Conservation (phyloP, 2,329 filamentous ascomycete species). For the Ambrosiella xylebori region DNA sequence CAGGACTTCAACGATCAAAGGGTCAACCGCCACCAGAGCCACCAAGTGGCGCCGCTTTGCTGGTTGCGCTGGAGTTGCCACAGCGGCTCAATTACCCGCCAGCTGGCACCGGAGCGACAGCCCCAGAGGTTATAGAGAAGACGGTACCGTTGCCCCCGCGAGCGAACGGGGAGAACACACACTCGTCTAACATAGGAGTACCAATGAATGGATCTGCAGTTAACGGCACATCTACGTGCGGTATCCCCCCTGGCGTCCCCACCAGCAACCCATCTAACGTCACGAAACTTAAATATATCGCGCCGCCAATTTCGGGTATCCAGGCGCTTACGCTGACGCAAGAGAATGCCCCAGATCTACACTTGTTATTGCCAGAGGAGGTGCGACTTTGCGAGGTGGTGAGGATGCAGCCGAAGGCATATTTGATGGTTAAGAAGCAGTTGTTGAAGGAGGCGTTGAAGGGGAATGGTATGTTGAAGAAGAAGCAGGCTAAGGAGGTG, state of each 20-base stretch:
- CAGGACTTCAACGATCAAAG: constrained; percentile 51
- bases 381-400: constrained; percentile 70
- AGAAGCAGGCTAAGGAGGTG: constrained; percentile 81
- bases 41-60: constrained; percentile 54
- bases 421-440: constrained; percentile 83
- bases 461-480: constrained; percentile 74
- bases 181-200: constrained; percentile 27
- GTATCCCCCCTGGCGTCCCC: constrained; percentile 17
- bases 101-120: constrained; percentile 15
- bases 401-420: constrained; percentile 81
- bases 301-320: constrained; percentile 42
- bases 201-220: constrained; percentile 34
- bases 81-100: constrained; percentile 31
- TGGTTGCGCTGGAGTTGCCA: constrained; percentile 65
- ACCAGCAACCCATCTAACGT: constrained; percentile 16
- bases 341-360: constrained; percentile 65
- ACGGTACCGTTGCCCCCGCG: neutral
- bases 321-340: constrained; percentile 51
- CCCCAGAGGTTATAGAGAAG: constrained; percentile 17
- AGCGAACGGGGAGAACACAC: constrained; percentile 34
- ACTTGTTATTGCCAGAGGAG: constrained; percentile 73
- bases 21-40: constrained; percentile 51
- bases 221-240: constrained; percentile 30
- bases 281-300: constrained; percentile 33
- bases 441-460: constrained; percentile 83